Evolutionary conservation across 2,329 filamentous ascomycete species (phyloP).

Genomic region (Phyllosticta paracitricarpa): DNA sequence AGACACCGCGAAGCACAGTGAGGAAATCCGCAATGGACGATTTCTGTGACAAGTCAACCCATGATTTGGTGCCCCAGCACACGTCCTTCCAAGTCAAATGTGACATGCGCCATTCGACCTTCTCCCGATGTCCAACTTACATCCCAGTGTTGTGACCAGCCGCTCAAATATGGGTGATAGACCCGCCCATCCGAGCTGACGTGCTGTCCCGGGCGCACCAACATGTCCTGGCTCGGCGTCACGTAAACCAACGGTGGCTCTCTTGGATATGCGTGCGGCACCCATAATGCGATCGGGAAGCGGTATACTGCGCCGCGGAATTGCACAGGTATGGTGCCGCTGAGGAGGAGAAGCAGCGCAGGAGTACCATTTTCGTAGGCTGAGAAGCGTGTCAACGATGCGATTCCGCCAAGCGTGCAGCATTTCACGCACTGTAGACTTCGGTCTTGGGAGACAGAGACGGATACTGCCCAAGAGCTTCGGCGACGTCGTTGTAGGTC

Average conservation of each 20-base stretch:
- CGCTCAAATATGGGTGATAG: conserved; percentile 89
- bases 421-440: conserved; percentile 71
- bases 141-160: conserved; percentile 86
- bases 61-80: not conserved
- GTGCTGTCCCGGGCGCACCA: conserved; percentile 85
- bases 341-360: conserved; percentile 74
- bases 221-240: conserved; percentile 77
- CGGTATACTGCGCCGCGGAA: conserved; percentile 85
- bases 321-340: conserved; percentile 79
- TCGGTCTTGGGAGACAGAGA: conserved; percentile 80
- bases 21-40: conserved; percentile 77
- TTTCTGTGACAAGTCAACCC: conserved; percentile 42
- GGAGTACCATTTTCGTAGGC: conserved; percentile 83
- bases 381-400: conserved; percentile 26
- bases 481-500: conserved; percentile 84
- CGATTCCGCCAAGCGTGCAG: not conserved
- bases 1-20: conserved; percentile 71
- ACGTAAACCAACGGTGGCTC: conserved; percentile 84
- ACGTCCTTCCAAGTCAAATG: not conserved
- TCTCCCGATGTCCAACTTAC: conserved; percentile 42
- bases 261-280: conserved; percentile 80
- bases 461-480: conserved; percentile 67
- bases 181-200: conserved; percentile 87
- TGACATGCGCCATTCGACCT: too few relatives aligned
- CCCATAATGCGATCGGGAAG: conserved; percentile 87